Conservation (phyloP, 768 basidiomycete genomes). For the Candolleomyces efflorescens region DNA sequence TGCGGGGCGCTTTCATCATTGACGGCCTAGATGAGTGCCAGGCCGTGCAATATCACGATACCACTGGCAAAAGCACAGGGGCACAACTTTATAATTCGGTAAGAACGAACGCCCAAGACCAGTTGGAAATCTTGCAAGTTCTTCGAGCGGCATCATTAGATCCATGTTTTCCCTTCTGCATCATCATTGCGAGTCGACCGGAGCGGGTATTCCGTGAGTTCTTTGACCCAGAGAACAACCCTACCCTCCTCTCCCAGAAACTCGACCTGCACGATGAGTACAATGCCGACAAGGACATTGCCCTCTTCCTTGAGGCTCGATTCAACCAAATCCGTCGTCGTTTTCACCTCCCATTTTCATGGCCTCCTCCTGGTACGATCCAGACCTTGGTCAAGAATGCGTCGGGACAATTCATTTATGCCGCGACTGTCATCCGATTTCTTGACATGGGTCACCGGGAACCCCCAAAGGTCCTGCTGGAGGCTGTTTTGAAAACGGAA, state of each 20-base stretch:
- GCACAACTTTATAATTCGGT: no score
- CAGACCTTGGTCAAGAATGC: not conserved
- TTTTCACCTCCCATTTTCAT: not conserved
- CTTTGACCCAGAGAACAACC: not conserved
- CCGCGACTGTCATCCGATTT: not conserved
- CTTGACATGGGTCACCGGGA: not conserved
- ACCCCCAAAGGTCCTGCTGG: not conserved
- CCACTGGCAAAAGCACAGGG: not conserved
- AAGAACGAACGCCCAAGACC: not conserved
- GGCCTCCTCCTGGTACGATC: not conserved
- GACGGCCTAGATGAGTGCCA: not conserved
- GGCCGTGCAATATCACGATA: not conserved
- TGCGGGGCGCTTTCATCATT: not conserved
- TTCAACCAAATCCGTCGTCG: not conserved
- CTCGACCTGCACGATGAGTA: not conserved
- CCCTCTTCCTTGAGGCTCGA: not conserved
- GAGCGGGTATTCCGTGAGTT: not conserved
- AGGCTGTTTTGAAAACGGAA: not conserved
- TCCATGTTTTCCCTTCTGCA: not conserved
- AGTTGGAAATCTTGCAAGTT: not conserved
- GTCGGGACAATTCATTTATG: not conserved
- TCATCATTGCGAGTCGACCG: not conserved
- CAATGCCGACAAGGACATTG: not conserved
- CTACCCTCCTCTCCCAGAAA: not conserved
- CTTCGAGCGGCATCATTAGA: not conserved